A percentile compares a stretch with the other conserved stretches of the same genome.
phyloP scores from a whole-genome alignment of 192 early-diverging fungal genomes.

The Backusella liffmaniae region DNA sequence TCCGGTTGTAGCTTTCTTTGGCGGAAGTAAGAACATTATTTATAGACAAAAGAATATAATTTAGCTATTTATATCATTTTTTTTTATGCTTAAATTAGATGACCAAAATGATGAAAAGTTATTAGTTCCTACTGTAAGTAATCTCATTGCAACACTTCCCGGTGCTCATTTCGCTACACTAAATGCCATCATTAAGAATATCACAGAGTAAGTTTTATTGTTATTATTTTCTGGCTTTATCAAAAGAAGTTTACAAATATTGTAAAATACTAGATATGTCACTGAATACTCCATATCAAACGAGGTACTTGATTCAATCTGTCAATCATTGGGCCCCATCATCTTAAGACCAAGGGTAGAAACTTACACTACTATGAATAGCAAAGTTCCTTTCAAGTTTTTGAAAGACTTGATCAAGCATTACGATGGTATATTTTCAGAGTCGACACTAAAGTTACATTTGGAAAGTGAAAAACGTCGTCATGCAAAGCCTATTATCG shows the following conservation, averaged over 20 bases:
- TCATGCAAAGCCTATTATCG: slow-evolving; percentile 7
- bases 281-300: slow-evolving; percentile 14
- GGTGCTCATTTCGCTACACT: slow-evolving; percentile 46
- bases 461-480: slow-evolving; percentile 31
- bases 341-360: slow-evolving; percentile 44
- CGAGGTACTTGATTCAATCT: slow-evolving; percentile 31
- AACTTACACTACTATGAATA: slow-evolving; percentile 40
- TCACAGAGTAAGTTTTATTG: slow-evolving; percentile 27
- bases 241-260: not conserved
- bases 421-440: slow-evolving; percentile 42
- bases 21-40: slow-evolving; percentile 36
- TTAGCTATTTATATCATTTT: not conserved
- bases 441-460: slow-evolving; percentile 13
- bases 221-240: not conserved
- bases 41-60: not conserved
- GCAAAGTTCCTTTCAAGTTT: slow-evolving; percentile 41
- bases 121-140: slow-evolving; percentile 43
- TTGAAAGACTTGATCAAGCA: slow-evolving; percentile 46
- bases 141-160: slow-evolving; percentile 45
- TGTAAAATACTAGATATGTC: not conserved
- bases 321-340: slow-evolving; percentile 49
- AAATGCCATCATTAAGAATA: slow-evolving; percentile 33
- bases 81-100: not conserved
- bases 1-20: slow-evolving; percentile 62
- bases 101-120: slow-evolving; percentile 33